Evolutionary conservation across 305 asterid genomes (phyloP), one percentile per base, ranked within the genome.

Genomic region (Plantago coronopus): DNA sequence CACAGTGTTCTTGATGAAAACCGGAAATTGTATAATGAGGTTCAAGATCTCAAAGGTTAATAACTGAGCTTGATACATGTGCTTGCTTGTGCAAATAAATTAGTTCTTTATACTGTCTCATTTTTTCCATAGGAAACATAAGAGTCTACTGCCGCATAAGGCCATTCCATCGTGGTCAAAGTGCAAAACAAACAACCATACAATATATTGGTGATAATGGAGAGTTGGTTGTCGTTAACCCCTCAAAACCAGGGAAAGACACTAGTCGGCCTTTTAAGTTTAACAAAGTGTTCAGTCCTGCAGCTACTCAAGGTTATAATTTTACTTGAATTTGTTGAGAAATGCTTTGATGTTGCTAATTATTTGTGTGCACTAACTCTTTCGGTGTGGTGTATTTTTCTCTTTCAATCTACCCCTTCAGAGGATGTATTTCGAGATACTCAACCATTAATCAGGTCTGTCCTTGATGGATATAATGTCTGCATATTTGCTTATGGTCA

Each of bases 401-500:
- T 48, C 31, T 21, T 22, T 48, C 27, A 58, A 57, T 59, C 61
- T 65, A 53, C 20, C 54, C 31, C 58, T 48, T 54, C 79, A 91
- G 98, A 86, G 96, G 95, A 86, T 57, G 98, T 91, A 51, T 91
- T 82, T 75, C 79, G 68, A 48, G 98, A 91, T 73, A 91, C 95
- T 34, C 97, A 86, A 69, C 97, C 95, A 23, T 76, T 91, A 72
- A 83, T 91, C 71, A 79, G 98, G 67, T 91, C 98, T 34, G 98
- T 91, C 53, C 96, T 91, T 65, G 98, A 91, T 64, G 98, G 98
- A 40, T 91, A 80, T 71, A 91, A 86, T 62, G 95, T 89, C 45
- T 91, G 98, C 87, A 91, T 91, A 63, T 86, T 91, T 76, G 98
- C 98, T 54, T 91, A 91, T 69, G 98, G 98, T 48, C 98, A 91